A percentile compares a stretch with the other conserved stretches of the same genome.
Evolutionary conservation across 768 basidiomycete species (phyloP).

Genomic region (Mycena rebaudengoi): DNA sequence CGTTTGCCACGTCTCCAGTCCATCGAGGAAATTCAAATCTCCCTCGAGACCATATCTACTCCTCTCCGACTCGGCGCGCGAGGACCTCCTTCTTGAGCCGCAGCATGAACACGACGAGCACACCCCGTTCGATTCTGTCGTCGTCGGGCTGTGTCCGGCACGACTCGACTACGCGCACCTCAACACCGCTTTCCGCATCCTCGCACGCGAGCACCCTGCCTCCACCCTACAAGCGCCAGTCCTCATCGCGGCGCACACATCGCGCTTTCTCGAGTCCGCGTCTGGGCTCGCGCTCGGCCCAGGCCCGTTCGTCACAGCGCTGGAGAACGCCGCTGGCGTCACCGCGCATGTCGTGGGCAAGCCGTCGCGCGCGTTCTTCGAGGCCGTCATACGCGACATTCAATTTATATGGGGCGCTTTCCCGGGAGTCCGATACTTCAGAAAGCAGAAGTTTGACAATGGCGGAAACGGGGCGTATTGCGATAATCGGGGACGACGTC

Average conservation of each 20-base stretch:
- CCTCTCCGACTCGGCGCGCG: slow-evolving; percentile 57
- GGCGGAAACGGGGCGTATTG: slow-evolving; percentile 40
- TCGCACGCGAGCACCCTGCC: slow-evolving; percentile 51
- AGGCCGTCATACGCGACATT: slow-evolving; percentile 59
- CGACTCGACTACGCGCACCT: slow-evolving; percentile 62
- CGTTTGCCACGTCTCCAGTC: not conserved
- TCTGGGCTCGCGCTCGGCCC: slow-evolving; percentile 70
- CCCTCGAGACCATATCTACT: slow-evolving; percentile 61
- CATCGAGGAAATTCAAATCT: slow-evolving; percentile 8
- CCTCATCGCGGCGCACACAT: slow-evolving; percentile 69
- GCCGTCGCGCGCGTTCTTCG: slow-evolving; percentile 66
- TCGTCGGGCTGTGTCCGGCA: slow-evolving; percentile 67
- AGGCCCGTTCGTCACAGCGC: slow-evolving; percentile 72
- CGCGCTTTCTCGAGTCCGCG: slow-evolving; percentile 59
- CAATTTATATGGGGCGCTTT: slow-evolving; percentile 23
- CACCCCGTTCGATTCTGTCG: slow-evolving; percentile 60
- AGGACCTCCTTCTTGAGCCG: slow-evolving; percentile 43
- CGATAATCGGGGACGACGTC: slow-evolving; percentile 74
- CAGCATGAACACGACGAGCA: slow-evolving; percentile 10
- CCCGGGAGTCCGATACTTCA: too few species aligned
- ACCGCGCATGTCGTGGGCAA: slow-evolving; percentile 62
- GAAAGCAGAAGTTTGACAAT: not conserved
- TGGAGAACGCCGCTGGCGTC: slow-evolving; percentile 58
- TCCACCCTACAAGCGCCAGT: slow-evolving; percentile 26
- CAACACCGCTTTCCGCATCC: slow-evolving; percentile 73